phyloP scores from a whole-genome alignment of 2,329 filamentous ascomycete genomes.

The Lecanicillium sp. region DNA sequence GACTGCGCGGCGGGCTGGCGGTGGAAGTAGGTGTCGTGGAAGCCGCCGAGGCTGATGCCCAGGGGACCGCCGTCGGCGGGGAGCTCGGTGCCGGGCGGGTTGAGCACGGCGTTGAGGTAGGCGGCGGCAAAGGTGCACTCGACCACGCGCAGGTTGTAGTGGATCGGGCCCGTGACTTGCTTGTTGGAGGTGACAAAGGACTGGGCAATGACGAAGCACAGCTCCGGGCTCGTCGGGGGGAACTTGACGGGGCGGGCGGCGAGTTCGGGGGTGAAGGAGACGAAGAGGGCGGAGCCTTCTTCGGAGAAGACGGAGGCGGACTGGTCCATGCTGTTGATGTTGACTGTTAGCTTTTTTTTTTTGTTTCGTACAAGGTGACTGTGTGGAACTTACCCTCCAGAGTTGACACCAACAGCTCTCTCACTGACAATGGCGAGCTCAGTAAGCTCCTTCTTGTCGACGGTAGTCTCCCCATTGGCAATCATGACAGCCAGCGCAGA shows the following conservation, averaged over 20 bases:
- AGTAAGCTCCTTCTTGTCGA: conserved; percentile 87
- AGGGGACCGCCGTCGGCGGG: conserved; percentile 75
- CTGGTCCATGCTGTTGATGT: conserved; percentile 77
- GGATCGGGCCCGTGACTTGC: conserved; percentile 83
- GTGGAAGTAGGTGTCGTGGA: conserved; percentile 76
- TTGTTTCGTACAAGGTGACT: too few relatives aligned
- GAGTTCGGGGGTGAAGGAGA: conserved; percentile 78
- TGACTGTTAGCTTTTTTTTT: not conserved
- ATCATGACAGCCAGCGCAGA: conserved; percentile 82
- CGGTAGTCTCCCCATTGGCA: conserved; percentile 68
- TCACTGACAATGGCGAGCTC: conserved; percentile 94
- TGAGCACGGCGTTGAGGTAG: conserved; percentile 52
- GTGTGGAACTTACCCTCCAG: conserved; percentile 61
- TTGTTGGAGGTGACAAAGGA: conserved; percentile 93
- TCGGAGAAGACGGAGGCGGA: conserved; percentile 90
- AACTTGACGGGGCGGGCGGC: conserved; percentile 72
- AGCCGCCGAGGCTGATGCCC: conserved; percentile 74
- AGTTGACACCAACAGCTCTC: conserved; percentile 90
- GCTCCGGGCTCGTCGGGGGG: conserved; percentile 70
- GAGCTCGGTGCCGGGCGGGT: conserved; percentile 51
- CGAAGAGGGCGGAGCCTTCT: conserved; percentile 78
- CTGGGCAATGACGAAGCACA: conserved; percentile 90
- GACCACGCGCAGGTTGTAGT: conserved; percentile 95
- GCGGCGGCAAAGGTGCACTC: conserved; percentile 86
- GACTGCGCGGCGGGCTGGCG: conserved; percentile 30